Evolutionary conservation across 352 stramenopile genomes (phyloP), one percentile per base, ranked within the genome.

Genomic region (Phytophthora capsici): DNA sequence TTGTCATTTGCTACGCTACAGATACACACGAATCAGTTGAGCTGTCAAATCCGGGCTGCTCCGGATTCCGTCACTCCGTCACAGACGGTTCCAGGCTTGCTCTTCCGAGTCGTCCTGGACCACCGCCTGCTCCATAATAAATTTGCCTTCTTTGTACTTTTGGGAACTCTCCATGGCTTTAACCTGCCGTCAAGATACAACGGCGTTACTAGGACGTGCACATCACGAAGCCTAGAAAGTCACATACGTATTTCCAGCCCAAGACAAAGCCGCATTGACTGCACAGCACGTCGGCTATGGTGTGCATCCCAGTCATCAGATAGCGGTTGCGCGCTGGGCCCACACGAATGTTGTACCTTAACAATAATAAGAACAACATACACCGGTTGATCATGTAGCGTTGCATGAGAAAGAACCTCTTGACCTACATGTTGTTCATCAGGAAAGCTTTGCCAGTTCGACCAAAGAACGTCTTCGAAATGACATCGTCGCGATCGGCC

Each of bases 211-310:
- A 37, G 32, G 30, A 10, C 1, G 7, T 23, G 12, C 17, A 48
- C 16, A 48, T 34, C 36, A 47, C 19, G 36, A 40, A 40, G n/a
- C n/a, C n/a, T n/a, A n/a, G n/a, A n/a, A n/a, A n/a, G n/a, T n/a
- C n/a, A n/a, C n/a, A n/a, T 73, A 94, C 86, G 53, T 94, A 94
- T 92, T 94, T 92, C 86, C 86, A 94, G 23, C 86, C 86, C 14
- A 94, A 65, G 17, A 89, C 71, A 16, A 77, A 71, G 25, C 82
- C 73, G 67, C 86, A 94, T 55, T 78, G 60, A 41, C 62, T 71
- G 63, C 85, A 94, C 30, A 75, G 57, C 12, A 94, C 78, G 48
- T 94, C 86, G 41, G 76, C 72, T 46, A 94, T 91, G 38, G 74
- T 89, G 74, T 94, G 83, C 78, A 92, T 87, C 30, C 86, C 86